Conservation (phyloP, 768 basidiomycete genomes). For the Psilocybe azurescens region DNA sequence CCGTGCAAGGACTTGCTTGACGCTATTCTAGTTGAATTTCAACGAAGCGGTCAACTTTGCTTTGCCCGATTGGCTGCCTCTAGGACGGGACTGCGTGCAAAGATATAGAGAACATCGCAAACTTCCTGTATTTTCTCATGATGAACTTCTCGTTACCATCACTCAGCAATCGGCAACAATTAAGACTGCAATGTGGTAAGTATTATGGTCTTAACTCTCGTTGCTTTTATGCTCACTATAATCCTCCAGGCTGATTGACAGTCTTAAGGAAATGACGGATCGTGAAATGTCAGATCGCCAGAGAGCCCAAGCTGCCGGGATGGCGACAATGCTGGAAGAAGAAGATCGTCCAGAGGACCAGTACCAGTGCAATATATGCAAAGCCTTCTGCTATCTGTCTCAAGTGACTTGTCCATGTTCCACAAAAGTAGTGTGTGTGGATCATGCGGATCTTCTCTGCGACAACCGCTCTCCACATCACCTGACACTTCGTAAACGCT, state of each 20-base stretch:
- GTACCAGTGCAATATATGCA: constrained; percentile 94
- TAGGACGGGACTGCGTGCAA: constrained; percentile 86
- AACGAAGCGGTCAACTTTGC: constrained; percentile 99
- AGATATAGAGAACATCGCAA: constrained; percentile 92
- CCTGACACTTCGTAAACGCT: constrained; percentile 76
- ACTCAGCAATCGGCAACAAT: constrained; percentile 94
- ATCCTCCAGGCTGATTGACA: constrained; percentile 74
- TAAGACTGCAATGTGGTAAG: constrained; percentile 91
- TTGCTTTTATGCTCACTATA: constrained; percentile 7
- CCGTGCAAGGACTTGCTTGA: constrained; percentile 21
- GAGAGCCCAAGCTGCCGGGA: constrained; percentile 59
- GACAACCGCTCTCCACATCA: constrained; percentile 48
- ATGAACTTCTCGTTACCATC: constrained; percentile 96
- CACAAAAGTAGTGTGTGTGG: constrained; percentile 80
- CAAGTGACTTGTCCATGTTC: constrained; percentile 87
- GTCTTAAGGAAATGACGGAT: constrained; percentile 86
- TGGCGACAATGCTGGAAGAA: constrained; percentile 74
- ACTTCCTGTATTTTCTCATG: constrained; percentile 96
- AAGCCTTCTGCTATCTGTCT: constrained; percentile 93
- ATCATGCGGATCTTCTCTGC: constrained; percentile 84
- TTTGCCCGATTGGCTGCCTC: constrained; percentile 91
- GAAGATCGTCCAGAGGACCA: constrained; percentile 91
- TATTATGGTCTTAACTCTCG: constrained; percentile 8
- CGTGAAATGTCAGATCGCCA: constrained; percentile 77
- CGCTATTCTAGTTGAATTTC: constrained; percentile 81